Conservation (phyloP, 176 grass and related monocot genomes). For the Stipa capillata region DNA sequence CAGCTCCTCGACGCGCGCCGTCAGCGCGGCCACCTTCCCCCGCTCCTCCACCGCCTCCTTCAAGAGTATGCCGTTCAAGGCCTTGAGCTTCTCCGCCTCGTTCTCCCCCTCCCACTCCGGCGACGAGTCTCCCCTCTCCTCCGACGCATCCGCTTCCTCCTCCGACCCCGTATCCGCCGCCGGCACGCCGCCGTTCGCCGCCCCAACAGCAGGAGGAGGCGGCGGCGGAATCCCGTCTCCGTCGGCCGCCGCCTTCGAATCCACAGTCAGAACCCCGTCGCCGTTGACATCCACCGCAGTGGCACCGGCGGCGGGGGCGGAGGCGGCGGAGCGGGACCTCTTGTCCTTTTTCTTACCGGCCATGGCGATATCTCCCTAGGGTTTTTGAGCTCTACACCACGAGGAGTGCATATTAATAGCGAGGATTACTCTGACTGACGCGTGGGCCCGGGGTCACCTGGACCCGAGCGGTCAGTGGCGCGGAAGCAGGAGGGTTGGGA, state of each 20-base stretch:
- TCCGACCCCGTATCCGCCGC: background rate
- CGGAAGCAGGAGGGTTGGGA: too few species aligned
- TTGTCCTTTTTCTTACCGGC: background rate
- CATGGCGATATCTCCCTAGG: background rate
- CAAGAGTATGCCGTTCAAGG: background rate
- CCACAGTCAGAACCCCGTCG: too few species aligned
- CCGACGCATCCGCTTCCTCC: background rate
- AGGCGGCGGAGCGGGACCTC: too few species aligned
- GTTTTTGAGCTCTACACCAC: background rate
- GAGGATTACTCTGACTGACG: background rate
- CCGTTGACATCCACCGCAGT: too few species aligned
- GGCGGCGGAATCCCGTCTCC: too few species aligned
- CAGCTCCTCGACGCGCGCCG: background rate
- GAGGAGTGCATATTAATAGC: background rate
- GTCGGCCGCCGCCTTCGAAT: too few species aligned
- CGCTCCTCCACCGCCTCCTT: slow-evolving; percentile 1
- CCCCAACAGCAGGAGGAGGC: background rate
- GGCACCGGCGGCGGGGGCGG: background rate
- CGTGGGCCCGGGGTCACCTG: background rate
- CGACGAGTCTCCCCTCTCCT: background rate
- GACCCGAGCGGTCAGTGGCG: background rate
- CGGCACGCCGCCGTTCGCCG: background rate
- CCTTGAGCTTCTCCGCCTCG: background rate
- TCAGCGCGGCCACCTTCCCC: background rate
- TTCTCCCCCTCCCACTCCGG: background rate